Base-by-base conservation (phyloP, 2,329 filamentous ascomycete genomes). In the Thelonectria discophora region DNA sequence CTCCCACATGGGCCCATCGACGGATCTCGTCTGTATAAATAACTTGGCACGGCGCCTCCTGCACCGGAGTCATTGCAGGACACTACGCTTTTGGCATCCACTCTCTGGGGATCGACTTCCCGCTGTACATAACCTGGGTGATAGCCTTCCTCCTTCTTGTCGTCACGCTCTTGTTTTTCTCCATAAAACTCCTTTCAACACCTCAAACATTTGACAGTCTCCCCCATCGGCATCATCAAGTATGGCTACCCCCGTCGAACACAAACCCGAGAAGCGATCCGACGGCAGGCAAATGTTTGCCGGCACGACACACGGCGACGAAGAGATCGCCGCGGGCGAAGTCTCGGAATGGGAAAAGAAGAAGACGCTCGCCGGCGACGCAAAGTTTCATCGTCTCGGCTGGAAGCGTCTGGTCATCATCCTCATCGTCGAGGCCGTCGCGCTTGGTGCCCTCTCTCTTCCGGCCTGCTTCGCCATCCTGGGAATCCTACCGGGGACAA, bases 341-440 rank as follows among this genome's bases (percentile, higher is more conserved):
- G 50, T 61, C 21, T 51, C 58, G 7, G 58, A 61, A 47, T 61
- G 58, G 58, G 58, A 61, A 42, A 61, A 61, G 58, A 61, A 61
- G 53, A 61, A 61, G 58, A 55, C 40, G 5, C 24, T 61, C 46
- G 58, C 58, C 27, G 58, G 58, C 43, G 56, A 61, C 32, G 58
- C 58, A 34, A 61, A 61, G 58, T 61, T 61, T 48, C 58, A 61
- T 37, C 58, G 58, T 3, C 53, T 61, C 12, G 58, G 58, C 34
- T 61, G 58, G 58, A 61, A 61, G 34, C 58, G 58, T 24, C 53
- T 61, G 18, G 54, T 55, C 53, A 49, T 61, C 43, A 61, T 61
- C 24, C 58, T 61, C 58, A 61, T 61, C 13, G 58, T 61, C 24
- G 58, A 61, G 48, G 58, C 58, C 37, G 53, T 61, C 47, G 58